A percentile compares a stretch with the other conserved stretches of the same genome.
Conservation (phyloP, 2,329 filamentous ascomycete genomes). For the Cladosporium sp. region DNA sequence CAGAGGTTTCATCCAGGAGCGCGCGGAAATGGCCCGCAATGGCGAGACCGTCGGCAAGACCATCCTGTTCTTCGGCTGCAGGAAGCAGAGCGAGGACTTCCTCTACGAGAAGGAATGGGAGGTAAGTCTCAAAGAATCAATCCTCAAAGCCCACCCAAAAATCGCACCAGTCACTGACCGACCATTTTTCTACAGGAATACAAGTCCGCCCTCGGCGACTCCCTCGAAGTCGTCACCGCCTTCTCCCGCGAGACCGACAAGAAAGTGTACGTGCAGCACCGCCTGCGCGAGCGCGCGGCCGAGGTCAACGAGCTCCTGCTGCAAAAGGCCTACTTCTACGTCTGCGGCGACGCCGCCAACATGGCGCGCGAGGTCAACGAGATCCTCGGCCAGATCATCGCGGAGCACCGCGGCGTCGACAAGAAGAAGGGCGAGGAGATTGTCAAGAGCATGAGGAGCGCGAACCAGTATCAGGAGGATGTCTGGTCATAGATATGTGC, state of each 20-base stretch:
- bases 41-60: constrained; percentile 84
- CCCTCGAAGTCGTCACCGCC: constrained; percentile 85
- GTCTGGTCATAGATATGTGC: constrained; percentile 58
- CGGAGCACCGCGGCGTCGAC: constrained; percentile 76
- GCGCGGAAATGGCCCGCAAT: constrained; percentile 75
- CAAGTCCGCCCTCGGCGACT: constrained; percentile 79
- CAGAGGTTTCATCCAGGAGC: constrained; percentile 91
- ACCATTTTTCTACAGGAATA: constrained; percentile 62
- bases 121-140: constrained; percentile 56
- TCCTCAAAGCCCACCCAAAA: constrained; percentile 17
- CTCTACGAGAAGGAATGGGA: constrained; percentile 90
- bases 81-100: constrained; percentile 85
- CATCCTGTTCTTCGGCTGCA: constrained; percentile 92
- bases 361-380: constrained; percentile 61
- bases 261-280: constrained; percentile 97
- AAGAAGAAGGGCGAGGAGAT: constrained; percentile 91
- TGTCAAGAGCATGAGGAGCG: constrained; percentile 92
- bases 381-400: constrained; percentile 81
- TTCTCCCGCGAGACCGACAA: constrained; percentile 86
- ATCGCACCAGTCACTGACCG: constrained; percentile 11
- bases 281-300: constrained; percentile 77
- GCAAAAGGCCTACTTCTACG: constrained; percentile 92
- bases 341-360: constrained; percentile 95
- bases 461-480: constrained; percentile 92
- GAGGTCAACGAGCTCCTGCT: constrained; percentile 85